Base-by-base conservation (phyloP, 352 stramenopile species). In the Pythium insidiosum region DNA sequence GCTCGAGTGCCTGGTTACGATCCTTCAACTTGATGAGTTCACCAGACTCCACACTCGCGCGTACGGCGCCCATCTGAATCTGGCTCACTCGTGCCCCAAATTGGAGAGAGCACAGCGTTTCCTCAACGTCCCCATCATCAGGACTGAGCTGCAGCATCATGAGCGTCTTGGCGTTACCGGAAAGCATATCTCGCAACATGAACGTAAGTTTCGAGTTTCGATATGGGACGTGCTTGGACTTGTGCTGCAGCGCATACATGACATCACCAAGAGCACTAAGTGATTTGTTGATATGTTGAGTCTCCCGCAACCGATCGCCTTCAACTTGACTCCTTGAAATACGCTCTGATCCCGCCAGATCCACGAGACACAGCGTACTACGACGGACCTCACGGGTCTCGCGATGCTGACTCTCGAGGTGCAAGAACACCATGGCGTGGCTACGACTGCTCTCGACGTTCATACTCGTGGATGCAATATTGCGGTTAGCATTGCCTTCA, bases 251-350 rank as follows among this genome's bases (percentile, higher is more conserved):
- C 29, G 83, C 85, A 31, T 95, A 76, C 48, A 99, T 98, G 13
- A 99, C 97, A 67, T 99, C 96, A 30, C 95, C 95, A 18, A 99
- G 75, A 29, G 96, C 95, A 15, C 84, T 90, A 20, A 99, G 74
- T 38, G 85, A 98, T 71, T 98, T 99, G 84, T 99, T 99, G 59
- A 99, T 99, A 57, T 98, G 88, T 53, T 98, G 92, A 11, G 96
- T 96, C 54, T 99, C 96, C 49, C 97, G 96, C 30, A 99, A 61
- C 0, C 78, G 75, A 24, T 94, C 80, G 15, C 76, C 83, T 30
- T 88, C 68, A 9, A 91, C 82, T 54, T 88, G 68, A 33, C 74
- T 89, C n/a, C 77, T 74, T 24, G 74, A 81, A 35, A 97, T 83
- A 22, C 94, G 81, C 55, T 99, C 95, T 6, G 94, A 98, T n/a